Base-by-base conservation (phyloP, 2,329 filamentous ascomycete species). In the Aspergillus ochraceus region DNA sequence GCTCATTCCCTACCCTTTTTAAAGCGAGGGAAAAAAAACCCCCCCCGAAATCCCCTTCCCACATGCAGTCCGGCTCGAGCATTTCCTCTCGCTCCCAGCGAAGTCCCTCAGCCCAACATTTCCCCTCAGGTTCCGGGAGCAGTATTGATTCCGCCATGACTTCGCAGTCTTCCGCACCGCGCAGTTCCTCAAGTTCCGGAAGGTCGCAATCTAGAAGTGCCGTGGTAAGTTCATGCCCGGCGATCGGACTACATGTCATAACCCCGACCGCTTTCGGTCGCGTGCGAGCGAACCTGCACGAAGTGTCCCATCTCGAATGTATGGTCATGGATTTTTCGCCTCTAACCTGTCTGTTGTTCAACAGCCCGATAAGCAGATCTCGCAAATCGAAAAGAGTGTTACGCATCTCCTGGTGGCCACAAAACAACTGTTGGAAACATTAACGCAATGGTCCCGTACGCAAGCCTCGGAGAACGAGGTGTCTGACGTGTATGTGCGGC, bases 311-410 rank as follows among this genome's bases (percentile, higher is more conserved):
- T 50, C 60, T 57, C 46, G 59, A 52, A 51, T 36, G 14, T 6
- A n/a, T 60, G 36, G 47, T 51, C 36, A 66, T 59, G 46, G 56
- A 49, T 50, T 55, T 50, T 54, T 62, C 45, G 42, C 22, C 17
- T 19, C 29, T 51, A 24, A n/a, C 49, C 57, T 54, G 50, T 39
- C 6, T 19, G 8, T 5, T 42, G 17, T n/a, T 29, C 6, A 29
- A 64, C 71, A 90, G 89, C 81, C 87, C 77, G 81, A 88, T 81
- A 81, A 91, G 82, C 83, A 91, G 68, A 85, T 99, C 67, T 97
- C 94, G 55, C 94, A 97, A 77, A 99, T 99, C 77, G 95, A 99
- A 81, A 98, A 97, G 82, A 97, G 93, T 75, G 95, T 99, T 65
- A 97, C 94, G 11, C 95, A 99, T 75, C 89, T 99, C 49, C 88